Conservation (phyloP, 306 rosid species). For the Macrotyloma uniflorum region DNA sequence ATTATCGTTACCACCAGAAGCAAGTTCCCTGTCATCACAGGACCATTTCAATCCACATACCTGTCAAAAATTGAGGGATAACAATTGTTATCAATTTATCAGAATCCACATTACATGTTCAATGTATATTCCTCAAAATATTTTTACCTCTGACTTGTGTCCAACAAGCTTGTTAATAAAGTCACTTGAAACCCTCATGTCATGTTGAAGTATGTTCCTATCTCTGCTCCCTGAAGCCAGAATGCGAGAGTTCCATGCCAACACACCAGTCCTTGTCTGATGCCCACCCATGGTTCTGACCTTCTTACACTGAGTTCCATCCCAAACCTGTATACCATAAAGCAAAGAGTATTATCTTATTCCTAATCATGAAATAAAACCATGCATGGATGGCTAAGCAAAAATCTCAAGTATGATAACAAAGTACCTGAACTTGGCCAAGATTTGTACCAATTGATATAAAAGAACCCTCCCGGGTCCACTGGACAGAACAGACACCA, state of each 20-base stretch:
- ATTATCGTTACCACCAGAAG: constrained; percentile 99
- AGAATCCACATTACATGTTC: background rate
- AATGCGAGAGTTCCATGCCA: constrained; percentile 94
- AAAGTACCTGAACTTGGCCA: constrained; percentile 96
- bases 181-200: constrained; percentile 82
- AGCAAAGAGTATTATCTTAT: constrained; percentile 5
- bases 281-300: constrained; percentile 97
- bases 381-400: background rate
- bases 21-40: constrained; percentile 93
- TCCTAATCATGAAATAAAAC: background rate
- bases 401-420: background rate
- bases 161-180: constrained; percentile 79
- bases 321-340: constrained; percentile 72
- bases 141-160: constrained; percentile 94
- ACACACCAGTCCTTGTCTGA: constrained; percentile 96
- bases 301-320: constrained; percentile 86
- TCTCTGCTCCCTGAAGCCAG: constrained; percentile 98
- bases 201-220: constrained; percentile 93
- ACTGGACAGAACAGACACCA: constrained; percentile 94
- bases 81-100: constrained; percentile 14
- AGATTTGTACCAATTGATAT: constrained; percentile 86
- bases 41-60: constrained; percentile 99
- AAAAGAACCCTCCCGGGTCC: constrained; percentile 96
- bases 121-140: background rate
- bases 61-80: constrained; percentile 39